These are phyloP conservation scores for Vigna unguiculata DNA, from an alignment of 306 rosid genomes.

Conservation along the genomic window DNA sequence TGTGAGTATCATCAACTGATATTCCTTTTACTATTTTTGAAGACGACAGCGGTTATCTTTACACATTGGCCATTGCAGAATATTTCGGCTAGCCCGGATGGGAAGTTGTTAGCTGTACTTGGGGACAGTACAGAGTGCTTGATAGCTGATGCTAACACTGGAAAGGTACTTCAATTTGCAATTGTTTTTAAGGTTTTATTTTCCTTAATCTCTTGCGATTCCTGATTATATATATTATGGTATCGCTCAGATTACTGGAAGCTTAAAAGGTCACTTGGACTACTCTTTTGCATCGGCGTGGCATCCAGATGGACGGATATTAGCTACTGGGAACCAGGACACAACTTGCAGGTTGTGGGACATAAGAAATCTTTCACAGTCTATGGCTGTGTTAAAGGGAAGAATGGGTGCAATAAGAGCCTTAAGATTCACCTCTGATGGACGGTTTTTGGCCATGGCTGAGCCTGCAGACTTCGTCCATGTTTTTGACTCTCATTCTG, in stretches of 20 bases:
- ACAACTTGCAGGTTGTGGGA: slow-evolving; percentile 97
- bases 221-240: slow-evolving; percentile 2
- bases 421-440: slow-evolving; percentile 70
- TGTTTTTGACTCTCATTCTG: slow-evolving; percentile 62
- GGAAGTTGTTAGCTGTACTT: slow-evolving; percentile 79
- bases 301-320: slow-evolving; percentile 87
- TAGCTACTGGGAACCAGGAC: slow-evolving; percentile 98
- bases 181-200: not conserved
- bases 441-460: slow-evolving; percentile 86
- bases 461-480: slow-evolving; percentile 97
- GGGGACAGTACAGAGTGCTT: slow-evolving; percentile 88
- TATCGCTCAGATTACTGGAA: slow-evolving; percentile 57
- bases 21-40: not conserved
- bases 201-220: not conserved
- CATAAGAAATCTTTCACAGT: slow-evolving; percentile 77
- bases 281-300: slow-evolving; percentile 93
- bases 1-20: slow-evolving; percentile 62
- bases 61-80: slow-evolving; percentile 53
- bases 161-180: slow-evolving; percentile 56
- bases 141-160: slow-evolving; percentile 76
- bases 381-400: slow-evolving; percentile 83
- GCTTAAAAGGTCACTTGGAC: slow-evolving; percentile 87
- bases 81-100: slow-evolving; percentile 84
- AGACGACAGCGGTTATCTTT: slow-evolving; percentile 14
- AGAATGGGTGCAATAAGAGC: slow-evolving; percentile 94